phyloP scores from a whole-genome alignment of 2,329 filamentous ascomycete genomes.

The Alternaria arbusti region DNA sequence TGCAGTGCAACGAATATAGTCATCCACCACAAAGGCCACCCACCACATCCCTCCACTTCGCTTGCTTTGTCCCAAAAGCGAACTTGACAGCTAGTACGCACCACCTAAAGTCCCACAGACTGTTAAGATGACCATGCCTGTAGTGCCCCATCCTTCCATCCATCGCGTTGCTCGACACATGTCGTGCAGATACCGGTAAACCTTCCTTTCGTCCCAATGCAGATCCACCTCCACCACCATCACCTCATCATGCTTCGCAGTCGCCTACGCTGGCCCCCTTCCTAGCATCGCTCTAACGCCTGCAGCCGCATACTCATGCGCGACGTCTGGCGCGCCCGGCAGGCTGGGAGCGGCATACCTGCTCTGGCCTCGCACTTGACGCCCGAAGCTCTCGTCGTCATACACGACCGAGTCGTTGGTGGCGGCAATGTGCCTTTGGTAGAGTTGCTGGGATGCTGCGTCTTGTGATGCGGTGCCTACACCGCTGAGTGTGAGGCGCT shows the following conservation, averaged over 20 bases:
- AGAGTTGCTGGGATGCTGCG: slow-evolving; percentile 54
- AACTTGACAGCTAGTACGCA: neutral
- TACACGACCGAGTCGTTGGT: slow-evolving; percentile 60
- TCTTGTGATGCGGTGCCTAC: slow-evolving; percentile 32
- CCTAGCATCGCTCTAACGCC: slow-evolving; percentile 37
- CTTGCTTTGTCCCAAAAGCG: neutral
- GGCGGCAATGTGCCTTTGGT: slow-evolving; percentile 63
- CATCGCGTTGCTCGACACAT: slow-evolving; percentile 7
- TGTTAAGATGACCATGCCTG: slow-evolving; percentile 1
- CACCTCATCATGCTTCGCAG: neutral
- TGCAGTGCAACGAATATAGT: neutral
- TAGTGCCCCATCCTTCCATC: slow-evolving; percentile 8
- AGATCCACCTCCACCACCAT: neutral
- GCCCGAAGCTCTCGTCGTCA: slow-evolving; percentile 53
- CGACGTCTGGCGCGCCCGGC: slow-evolving; percentile 1
- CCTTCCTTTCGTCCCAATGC: neutral
- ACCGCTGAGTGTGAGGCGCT: slow-evolving; percentile 63
- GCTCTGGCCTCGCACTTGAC: slow-evolving; percentile 14
- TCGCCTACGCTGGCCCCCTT: slow-evolving; percentile 30
- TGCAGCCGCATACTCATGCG: slow-evolving; percentile 30
- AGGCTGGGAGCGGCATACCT: slow-evolving; percentile 7
- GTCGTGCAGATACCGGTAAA: slow-evolving; percentile 14
- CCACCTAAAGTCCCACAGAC: neutral
- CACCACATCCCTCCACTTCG: neutral
- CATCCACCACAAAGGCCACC: neutral